A percentile compares a stretch with the other conserved stretches of the same genome.
phyloP scores from a whole-genome alignment of 129 eudicot genomes.

The Mikania micrantha region DNA sequence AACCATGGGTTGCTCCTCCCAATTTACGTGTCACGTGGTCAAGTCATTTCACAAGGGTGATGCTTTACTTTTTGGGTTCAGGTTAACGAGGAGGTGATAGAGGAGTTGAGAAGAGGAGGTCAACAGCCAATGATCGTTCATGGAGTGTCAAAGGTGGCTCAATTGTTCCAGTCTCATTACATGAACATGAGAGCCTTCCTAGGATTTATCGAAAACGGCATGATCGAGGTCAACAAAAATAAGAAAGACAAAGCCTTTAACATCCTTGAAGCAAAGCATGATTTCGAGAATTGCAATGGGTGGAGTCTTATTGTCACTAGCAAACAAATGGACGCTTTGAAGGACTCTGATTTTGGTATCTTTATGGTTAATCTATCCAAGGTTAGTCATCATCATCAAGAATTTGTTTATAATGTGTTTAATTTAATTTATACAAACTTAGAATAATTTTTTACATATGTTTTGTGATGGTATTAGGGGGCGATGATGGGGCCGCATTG shows the following conservation, averaged over 20 bases:
- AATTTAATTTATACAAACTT: neutral
- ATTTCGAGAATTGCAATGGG: conserved; percentile 51
- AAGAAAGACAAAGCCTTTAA: conserved; percentile 26
- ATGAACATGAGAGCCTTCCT: conserved; percentile 17
- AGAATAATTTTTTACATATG: neutral
- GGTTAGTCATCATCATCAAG: conserved; percentile 28
- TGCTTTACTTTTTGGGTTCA: neutral
- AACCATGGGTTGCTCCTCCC: too few species aligned
- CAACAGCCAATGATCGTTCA: conserved; percentile 48
- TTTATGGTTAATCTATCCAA: conserved; percentile 60
- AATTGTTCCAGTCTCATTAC: too few species aligned
- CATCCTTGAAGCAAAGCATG: conserved; percentile 35
- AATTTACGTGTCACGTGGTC: neutral
- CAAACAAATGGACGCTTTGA: conserved; percentile 29
- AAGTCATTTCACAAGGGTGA: neutral
- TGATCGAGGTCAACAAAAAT: conserved; percentile 8
- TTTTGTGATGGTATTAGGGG: conserved; percentile 35
- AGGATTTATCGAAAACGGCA: too few species aligned
- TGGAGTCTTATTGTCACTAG: conserved; percentile 50
- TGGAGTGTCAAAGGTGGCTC: too few species aligned
- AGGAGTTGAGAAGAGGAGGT: conserved; percentile 34
- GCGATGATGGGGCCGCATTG: conserved; percentile 88
- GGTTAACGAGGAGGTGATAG: conserved; percentile 51
- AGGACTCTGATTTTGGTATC: conserved; percentile 37
- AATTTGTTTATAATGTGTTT: neutral